Evolutionary conservation across 768 basidiomycete genomes (phyloP).

Genomic region (Pulveroboletus sp.): DNA sequence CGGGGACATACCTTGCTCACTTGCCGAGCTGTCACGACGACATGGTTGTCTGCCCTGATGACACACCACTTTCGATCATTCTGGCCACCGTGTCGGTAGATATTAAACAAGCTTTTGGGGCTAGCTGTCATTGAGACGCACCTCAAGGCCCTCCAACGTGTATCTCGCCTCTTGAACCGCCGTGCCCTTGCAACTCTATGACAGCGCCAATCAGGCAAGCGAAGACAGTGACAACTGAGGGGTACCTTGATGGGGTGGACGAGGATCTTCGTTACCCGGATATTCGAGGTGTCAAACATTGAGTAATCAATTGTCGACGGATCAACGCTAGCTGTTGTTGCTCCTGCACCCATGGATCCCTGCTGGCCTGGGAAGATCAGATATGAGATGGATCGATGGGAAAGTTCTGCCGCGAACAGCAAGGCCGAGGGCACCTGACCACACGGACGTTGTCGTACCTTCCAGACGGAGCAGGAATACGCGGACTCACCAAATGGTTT

Average conservation of each 20-base stretch:
- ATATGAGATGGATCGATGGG: slow-evolving; percentile 8
- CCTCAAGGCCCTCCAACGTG: slow-evolving; percentile 63
- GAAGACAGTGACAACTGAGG: background rate
- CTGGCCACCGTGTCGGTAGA: slow-evolving; percentile 32
- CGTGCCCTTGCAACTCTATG: slow-evolving; percentile 69
- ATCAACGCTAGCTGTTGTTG: background rate
- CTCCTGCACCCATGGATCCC: background rate
- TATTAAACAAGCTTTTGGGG: background rate
- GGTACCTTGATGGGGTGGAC: slow-evolving; percentile 64
- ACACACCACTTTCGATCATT: slow-evolving; percentile 71
- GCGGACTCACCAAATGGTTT: slow-evolving; percentile 14
- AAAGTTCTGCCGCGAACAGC: background rate
- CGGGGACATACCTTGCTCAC: slow-evolving; percentile 44
- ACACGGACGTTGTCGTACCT: background rate
- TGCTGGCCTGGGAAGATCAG: slow-evolving; percentile 12
- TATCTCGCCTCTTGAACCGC: slow-evolving; percentile 53
- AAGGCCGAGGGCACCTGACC: background rate
- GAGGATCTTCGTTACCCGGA: slow-evolving; percentile 51
- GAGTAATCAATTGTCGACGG: slow-evolving; percentile 7
- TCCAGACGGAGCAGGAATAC: background rate
- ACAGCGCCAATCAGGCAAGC: background rate
- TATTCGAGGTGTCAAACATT: slow-evolving; percentile 28
- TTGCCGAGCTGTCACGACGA: slow-evolving; percentile 65
- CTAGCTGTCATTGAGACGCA: slow-evolving; percentile 23
- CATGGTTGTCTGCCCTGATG: slow-evolving; percentile 48